phyloP scores from a whole-genome alignment of 352 stramenopile genomes.

The Phytopythium helicoides region DNA sequence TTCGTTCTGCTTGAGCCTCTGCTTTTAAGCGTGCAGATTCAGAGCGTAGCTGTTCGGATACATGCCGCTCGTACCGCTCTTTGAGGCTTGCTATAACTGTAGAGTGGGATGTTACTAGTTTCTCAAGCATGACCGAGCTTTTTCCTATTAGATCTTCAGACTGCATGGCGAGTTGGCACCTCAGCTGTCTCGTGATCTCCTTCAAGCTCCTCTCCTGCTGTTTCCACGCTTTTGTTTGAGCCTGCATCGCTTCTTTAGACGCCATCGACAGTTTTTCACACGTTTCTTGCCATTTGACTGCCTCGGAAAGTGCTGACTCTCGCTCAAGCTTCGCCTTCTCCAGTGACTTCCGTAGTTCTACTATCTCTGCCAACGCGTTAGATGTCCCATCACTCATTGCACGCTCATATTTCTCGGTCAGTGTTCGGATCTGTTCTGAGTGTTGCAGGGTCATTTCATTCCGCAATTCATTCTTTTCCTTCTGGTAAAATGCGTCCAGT shows the following conservation, averaged over 20 bases:
- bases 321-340: neutral
- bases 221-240: neutral
- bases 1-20: neutral
- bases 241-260: slow-evolving; percentile 1
- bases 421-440: slow-evolving; percentile 20
- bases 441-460: slow-evolving; percentile 40
- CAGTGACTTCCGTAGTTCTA: neutral
- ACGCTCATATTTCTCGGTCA: slow-evolving; percentile 17
- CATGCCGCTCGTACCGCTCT: neutral
- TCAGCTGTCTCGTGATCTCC: neutral
- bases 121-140: neutral
- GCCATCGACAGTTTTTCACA: neutral
- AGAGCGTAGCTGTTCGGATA: neutral
- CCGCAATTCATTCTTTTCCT: slow-evolving; percentile 55
- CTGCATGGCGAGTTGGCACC: neutral
- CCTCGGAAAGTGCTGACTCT: neutral
- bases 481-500: slow-evolving; percentile 46
- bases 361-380: neutral
- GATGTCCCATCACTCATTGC: neutral
- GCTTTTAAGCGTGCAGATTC: neutral
- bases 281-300: neutral
- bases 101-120: neutral
- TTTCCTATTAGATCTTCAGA: neutral
- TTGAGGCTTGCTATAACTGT: neutral
- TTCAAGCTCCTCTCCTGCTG: neutral